Conservation (phyloP, 129 eudicot species). For the Flaveria robusta region DNA sequence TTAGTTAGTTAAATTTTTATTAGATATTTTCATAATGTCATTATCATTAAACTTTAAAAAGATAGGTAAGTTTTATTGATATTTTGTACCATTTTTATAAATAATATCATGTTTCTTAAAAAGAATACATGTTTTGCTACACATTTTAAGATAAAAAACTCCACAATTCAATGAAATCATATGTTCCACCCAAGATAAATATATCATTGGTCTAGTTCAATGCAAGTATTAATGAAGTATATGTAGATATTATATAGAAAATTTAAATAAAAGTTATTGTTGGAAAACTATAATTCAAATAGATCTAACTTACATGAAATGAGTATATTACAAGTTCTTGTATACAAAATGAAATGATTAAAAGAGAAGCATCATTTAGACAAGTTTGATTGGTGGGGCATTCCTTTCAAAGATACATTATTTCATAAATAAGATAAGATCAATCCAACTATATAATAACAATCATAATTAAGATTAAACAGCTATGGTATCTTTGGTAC, state of each 20-base stretch:
- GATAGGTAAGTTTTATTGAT: background rate
- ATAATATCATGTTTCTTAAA: background rate
- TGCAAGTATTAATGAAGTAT: no score
- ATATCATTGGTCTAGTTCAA: background rate
- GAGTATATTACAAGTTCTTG: background rate
- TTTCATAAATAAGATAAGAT: background rate
- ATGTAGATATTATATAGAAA: background rate
- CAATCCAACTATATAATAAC: background rate
- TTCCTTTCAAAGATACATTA: background rate
- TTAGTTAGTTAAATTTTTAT: background rate
- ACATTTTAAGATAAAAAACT: no score
- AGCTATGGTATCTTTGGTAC: background rate
- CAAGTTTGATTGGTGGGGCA: background rate
- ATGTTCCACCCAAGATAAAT: background rate
- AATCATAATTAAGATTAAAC: background rate
- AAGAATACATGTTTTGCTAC: no score
- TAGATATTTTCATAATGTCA: background rate
- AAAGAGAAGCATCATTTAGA: background rate
- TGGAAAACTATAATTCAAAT: background rate
- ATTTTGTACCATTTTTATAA: background rate
- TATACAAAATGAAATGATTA: conserved; percentile 6
- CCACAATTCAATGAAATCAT: no score
- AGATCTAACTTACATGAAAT: background rate
- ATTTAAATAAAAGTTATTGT: background rate
- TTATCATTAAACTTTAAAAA: background rate